A percentile compares a stretch with the other conserved stretches of the same genome.
These are phyloP conservation scores for Lablab purpureus DNA, from an alignment of 306 rosid genomes.

Conservation along the genomic window DNA sequence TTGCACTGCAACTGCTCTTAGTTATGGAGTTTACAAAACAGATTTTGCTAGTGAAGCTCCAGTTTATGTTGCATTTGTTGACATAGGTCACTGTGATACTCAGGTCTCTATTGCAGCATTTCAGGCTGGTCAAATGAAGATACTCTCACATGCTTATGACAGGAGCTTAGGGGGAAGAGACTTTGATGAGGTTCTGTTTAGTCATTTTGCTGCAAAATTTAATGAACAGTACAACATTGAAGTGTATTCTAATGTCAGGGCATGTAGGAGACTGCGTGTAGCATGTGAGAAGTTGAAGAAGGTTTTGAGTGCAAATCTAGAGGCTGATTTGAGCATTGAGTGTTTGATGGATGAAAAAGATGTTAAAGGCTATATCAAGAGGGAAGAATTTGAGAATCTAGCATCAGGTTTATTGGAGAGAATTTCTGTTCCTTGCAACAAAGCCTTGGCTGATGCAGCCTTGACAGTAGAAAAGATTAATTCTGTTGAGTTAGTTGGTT, in stretches of 20 bases:
- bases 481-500: constrained; percentile 93
- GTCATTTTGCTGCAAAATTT: constrained; percentile 73
- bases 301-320: constrained; percentile 88
- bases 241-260: constrained; percentile 76
- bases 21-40: constrained; percentile 83
- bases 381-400: constrained; percentile 91
- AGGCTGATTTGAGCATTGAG: constrained; percentile 88
- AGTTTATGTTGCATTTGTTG: constrained; percentile 71
- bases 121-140: constrained; percentile 73
- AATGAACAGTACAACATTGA: constrained; percentile 70
- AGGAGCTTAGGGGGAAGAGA: constrained; percentile 81
- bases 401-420: constrained; percentile 74
- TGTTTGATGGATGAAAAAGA: constrained; percentile 99
- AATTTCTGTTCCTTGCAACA: constrained; percentile 74
- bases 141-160: constrained; percentile 76
- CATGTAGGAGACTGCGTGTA: constrained; percentile 66
- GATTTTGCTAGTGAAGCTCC: constrained; percentile 58
- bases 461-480: constrained; percentile 66
- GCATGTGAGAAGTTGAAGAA: constrained; percentile 96
- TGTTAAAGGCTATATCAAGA: constrained; percentile 82
- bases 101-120: constrained; percentile 79
- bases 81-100: constrained; percentile 90
- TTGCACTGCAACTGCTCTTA: constrained; percentile 90
- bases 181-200: constrained; percentile 80
- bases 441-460: constrained; percentile 79